A percentile compares a stretch with the other conserved stretches of the same genome.
Evolutionary conservation across 345 rosid species (phyloP).

Genomic region (Sisymbrium altissimum): DNA sequence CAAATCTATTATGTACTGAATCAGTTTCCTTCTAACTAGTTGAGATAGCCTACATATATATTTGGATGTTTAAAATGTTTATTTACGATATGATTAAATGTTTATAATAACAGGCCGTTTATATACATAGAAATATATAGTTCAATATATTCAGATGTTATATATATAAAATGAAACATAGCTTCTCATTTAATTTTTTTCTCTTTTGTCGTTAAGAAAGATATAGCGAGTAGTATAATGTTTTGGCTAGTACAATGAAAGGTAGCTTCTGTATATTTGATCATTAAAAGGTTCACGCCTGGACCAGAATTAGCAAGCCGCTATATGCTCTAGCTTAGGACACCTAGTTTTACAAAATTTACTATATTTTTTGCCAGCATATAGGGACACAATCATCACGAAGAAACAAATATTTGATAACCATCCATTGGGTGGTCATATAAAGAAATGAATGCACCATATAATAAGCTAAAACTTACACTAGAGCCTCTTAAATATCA

Average conservation of each 20-base stretch:
- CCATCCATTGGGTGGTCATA: constrained; percentile 8
- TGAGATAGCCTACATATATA: too few relatives aligned
- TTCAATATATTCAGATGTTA: too few relatives aligned
- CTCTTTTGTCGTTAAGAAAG: too few relatives aligned
- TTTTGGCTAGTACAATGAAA: not conserved
- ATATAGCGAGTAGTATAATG: not conserved
- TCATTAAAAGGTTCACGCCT: constrained; percentile 8
- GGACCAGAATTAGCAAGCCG: constrained; percentile 17
- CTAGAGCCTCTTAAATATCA: not conserved
- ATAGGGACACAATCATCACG: constrained; percentile 30
- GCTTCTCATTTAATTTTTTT: too few relatives aligned
- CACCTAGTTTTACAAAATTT: constrained; percentile 12
- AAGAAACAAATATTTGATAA: constrained; percentile 6
- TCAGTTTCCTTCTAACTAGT: too few relatives aligned
- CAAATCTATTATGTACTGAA: too few relatives aligned
- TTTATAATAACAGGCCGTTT: too few relatives aligned
- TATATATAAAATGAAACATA: too few relatives aligned
- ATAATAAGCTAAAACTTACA: not conserved
- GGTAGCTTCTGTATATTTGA: constrained; percentile 8
- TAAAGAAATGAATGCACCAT: not conserved
- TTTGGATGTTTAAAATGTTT: too few relatives aligned
- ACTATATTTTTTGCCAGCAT: constrained; percentile 11
- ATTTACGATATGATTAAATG: too few relatives aligned
- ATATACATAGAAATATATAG: too few relatives aligned
- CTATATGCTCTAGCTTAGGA: not conserved